Percentiles rank a stretch among this genome's conserved stretches.
These are phyloP conservation scores for Dothiorella sarmentorum DNA, from an alignment of 2,329 filamentous ascomycete genomes.

Conservation along the genomic window DNA sequence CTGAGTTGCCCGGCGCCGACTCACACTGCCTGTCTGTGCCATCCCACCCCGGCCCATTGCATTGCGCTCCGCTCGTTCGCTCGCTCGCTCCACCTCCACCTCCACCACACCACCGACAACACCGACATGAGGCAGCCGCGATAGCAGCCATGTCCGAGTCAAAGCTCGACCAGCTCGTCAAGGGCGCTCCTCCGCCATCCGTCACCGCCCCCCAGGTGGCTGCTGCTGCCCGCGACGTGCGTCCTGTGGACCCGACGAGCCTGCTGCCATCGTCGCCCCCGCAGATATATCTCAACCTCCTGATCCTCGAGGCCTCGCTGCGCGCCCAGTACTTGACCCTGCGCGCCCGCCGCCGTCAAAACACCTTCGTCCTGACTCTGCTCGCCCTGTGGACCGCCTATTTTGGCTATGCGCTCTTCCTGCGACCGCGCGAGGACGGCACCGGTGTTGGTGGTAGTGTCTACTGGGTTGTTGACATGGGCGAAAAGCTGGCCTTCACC, in stretches of 20 bases:
- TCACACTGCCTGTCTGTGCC: too few species aligned
- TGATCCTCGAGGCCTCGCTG: slow-evolving; percentile 92
- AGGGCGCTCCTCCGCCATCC: slow-evolving; percentile 72
- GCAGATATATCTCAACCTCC: slow-evolving; percentile 96
- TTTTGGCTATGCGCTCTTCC: slow-evolving; percentile 87
- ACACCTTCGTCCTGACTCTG: slow-evolving; percentile 85
- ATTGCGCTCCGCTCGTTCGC: neutral
- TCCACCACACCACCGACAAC: neutral
- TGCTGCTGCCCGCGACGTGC: slow-evolving; percentile 40
- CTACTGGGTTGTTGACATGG: slow-evolving; percentile 92
- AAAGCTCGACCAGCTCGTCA: slow-evolving; percentile 82
- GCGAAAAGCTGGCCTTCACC: slow-evolving; percentile 86
- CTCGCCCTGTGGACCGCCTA: slow-evolving; percentile 76
- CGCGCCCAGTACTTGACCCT: slow-evolving; percentile 90
- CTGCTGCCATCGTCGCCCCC: slow-evolving; percentile 85
- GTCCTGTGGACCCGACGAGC: slow-evolving; percentile 65
- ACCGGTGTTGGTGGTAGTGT: slow-evolving; percentile 86
- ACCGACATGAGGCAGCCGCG: slow-evolving; percentile 1
- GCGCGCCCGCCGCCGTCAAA: slow-evolving; percentile 80
- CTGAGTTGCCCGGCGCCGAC: neutral
- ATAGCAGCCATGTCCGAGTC: slow-evolving; percentile 54
- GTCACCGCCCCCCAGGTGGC: slow-evolving; percentile 44
- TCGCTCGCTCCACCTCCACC: neutral
- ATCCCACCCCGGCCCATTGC: neutral
- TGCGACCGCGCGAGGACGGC: slow-evolving; percentile 94